Evolutionary conservation across 495 filamentous ascomycete species (phyloP), one percentile per base, ranked within the genome.

Genomic region (Penicillium diatomitis): DNA sequence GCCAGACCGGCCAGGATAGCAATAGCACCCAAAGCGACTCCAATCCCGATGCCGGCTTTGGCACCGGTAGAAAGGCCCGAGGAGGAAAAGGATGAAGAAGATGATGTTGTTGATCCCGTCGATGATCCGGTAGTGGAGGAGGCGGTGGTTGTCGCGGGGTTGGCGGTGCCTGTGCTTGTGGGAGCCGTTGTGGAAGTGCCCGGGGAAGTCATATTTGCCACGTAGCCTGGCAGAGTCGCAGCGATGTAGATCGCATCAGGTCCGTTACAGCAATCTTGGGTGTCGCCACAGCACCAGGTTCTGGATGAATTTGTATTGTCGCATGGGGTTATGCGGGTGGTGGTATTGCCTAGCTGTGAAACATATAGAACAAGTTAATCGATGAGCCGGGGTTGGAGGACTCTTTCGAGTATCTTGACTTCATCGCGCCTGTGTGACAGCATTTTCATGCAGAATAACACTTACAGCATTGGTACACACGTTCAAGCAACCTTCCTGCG

Each of bases 401-500:
- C 20, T 20, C 20, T 20, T 20, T 20, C 20, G 20, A 20, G 20
- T 20, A 20, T 20, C 20, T 20, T 20, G 20, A 20, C 2, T 20
- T 20, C 20, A 20, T 20, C 20, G 20, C 20, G 20, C 20, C 20
- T 20, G 20, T 20, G 20, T 20, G 20, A 20, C 20, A 20, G 20
- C 20, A 20, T 20, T 20, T 2, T 20, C 20, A 20, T 20, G 37
- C 6, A 39, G 10, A 39, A 41, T 9, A 41, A 28, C 11, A 41
- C 40, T 30, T 41, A 41, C 40, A 41, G 0, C 3, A 8, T 10
- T 10, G n/a, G 46, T 42, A 50, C 51, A 53, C 8, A 46, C 38
- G 36, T 49, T 42, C 35, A 53, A 42, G 41, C 51, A 53, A 5
- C 46, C 47, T 20, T 32, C 34, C 31, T 46, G 29, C 27, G 11